Evolutionary conservation across 805 yeast species (phyloP), one percentile per base, ranked within the genome.

Genomic region (Zygosaccharomyces bisporus): DNA sequence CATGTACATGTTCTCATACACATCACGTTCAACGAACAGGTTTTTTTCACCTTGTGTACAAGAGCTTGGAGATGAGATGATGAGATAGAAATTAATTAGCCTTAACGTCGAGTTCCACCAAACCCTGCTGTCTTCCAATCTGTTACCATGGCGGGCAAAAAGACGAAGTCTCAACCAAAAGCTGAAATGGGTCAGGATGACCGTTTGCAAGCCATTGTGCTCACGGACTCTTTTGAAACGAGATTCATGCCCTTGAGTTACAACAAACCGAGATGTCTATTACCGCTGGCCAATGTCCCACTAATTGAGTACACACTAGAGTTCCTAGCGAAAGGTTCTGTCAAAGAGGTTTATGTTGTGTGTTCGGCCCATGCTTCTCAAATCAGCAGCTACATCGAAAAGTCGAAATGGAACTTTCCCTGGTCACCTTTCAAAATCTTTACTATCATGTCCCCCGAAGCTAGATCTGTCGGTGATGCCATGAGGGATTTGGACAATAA

Each of bases 401-500:
- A 68, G 4, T 81, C 87, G 25, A 82, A 81, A 58, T 86, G 93
- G 93, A 71, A 69, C 24, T 58, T 71, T 13, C 72, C 80, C 1
- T 78, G 81, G 60, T 79, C 95, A 2, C 96, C 97, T 1, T 91
- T 93, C 64, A 76, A 77, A 44, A 76, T 93, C 35, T 77, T 80
- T 38, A 84, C 95, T 2, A 78, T 91, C 42, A 76, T 86, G 73
- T 80, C 95, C 18, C 79, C 88, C 38, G 96, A 91, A 63, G 81
- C 93, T 8, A 71, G 90, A 64, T 86, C 95, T 20, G 95, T 91
- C 8, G 99, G 99, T 53, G 99, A 93, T 68, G 95, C 95, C 16
- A 86, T 93, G 95, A 77, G 99, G 63, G 98, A 91, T 60, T 70
- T 93, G 46, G 99, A 93, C 64, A 82, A 86, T 49, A 74, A 95